Evolutionary conservation across 345 rosid species (phyloP), one percentile per base, ranked within the genome.

Genomic region (Bruguiera parviflora): DNA sequence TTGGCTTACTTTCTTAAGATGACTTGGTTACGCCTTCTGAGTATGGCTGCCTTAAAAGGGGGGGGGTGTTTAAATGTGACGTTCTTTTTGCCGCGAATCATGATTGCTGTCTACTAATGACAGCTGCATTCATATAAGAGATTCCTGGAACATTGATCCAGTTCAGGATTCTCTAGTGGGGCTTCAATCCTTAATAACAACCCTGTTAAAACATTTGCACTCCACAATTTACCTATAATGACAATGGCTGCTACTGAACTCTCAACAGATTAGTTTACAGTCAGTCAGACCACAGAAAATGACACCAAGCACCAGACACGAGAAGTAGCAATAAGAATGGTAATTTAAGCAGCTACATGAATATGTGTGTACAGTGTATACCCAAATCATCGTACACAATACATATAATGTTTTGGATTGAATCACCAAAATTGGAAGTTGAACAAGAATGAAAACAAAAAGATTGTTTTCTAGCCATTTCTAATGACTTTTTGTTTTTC

Each of bases 91-190:
- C 19, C 33, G 33, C 61, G 57, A 53, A 73, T 46, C 46, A 68
- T 70, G 55, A 67, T 63, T 35, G 53, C 25, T 71, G 61, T 74
- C 67, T 39, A 46, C 67, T 64, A 73, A 13, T 61, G 66, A 67
- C 73, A 80, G 71, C 78, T 80, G 73, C 75, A n/a, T 66, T 73
- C 71, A 60, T 68, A 51, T 31, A 46, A 61, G 61, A 32, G 69
- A 73, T 73, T 77, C 75, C 70, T 64, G 5, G 22, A 47, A 73
- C 61, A 64, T 67, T 65, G 76, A 53, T 67, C 11, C 47, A 7
- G n/a, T 73, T 59, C 58, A 64, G 62, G 64, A 67, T 33, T 55
- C 62, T 53, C 60, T 65, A 53, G 19, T 61, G 66, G 63, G 61
- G 64, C 51, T 29, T 61, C 24, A 61, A 61, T 32, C 64, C 64